phyloP scores from a whole-genome alignment of 108 stramenopile species.

The Skeletonema tropicum region DNA sequence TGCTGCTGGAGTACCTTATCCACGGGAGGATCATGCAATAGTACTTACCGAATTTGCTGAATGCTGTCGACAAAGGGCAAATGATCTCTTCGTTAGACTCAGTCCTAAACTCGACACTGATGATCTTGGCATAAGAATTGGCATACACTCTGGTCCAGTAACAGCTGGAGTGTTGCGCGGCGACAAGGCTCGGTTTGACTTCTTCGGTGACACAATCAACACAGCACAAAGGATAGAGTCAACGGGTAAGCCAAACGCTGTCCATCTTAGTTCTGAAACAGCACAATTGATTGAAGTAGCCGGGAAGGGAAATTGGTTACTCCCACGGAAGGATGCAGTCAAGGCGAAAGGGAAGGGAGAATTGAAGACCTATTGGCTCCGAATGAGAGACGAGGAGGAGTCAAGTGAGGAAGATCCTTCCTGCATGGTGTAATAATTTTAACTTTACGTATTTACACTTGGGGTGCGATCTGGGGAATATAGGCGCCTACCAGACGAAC shows the following conservation, averaged over 20 bases:
- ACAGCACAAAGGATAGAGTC: slow-evolving; percentile 61
- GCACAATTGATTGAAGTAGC: slow-evolving; percentile 48
- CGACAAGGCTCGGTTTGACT: slow-evolving; percentile 60
- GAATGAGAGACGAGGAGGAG: not conserved
- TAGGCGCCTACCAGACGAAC: no score
- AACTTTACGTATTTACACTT: no score
- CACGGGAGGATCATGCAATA: slow-evolving; percentile 58
- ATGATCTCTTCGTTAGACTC: slow-evolving; percentile 27
- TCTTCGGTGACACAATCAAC: slow-evolving; percentile 82
- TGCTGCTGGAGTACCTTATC: slow-evolving; percentile 60
- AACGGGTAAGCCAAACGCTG: slow-evolving; percentile 46
- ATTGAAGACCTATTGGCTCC: slow-evolving; percentile 65
- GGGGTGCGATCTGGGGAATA: no score
- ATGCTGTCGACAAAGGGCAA: slow-evolving; percentile 54
- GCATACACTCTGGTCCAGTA: slow-evolving; percentile 65
- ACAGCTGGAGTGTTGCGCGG: slow-evolving; percentile 70
- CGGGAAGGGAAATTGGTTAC: slow-evolving; percentile 59
- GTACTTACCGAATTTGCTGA: slow-evolving; percentile 58
- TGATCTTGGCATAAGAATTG: slow-evolving; percentile 54
- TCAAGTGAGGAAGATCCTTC: not conserved
- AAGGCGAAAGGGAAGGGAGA: slow-evolving; percentile 68
- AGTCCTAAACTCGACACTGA: slow-evolving; percentile 37
- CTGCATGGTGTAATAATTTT: not conserved
- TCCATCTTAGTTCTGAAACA: slow-evolving; percentile 61
- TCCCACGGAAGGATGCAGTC: slow-evolving; percentile 37